Percentiles rank a stretch among this genome's conserved stretches.
phyloP scores from a whole-genome alignment of 2,329 filamentous ascomycete species.

The Trichoderma sp. region DNA sequence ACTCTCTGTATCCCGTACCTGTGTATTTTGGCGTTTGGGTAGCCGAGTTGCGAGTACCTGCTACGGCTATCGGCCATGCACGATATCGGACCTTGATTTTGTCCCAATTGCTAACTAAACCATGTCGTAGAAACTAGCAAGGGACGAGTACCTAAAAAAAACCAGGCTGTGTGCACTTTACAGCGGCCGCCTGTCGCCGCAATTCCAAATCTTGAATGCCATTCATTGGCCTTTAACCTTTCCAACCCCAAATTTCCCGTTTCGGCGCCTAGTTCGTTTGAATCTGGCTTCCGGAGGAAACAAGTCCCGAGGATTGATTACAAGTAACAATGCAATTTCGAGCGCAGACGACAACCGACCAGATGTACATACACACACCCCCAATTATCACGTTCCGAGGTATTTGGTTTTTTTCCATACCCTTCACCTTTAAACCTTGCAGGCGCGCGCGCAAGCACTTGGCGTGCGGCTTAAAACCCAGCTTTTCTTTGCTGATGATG shows the following conservation, averaged over 20 bases:
- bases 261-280: background rate
- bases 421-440: background rate
- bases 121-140: background rate
- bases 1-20: background rate
- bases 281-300: background rate
- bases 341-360: background rate
- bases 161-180: background rate
- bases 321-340: background rate
- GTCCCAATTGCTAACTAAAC: background rate
- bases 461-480: slow-evolving; percentile 5
- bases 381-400: background rate
- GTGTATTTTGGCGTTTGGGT: background rate
- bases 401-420: background rate
- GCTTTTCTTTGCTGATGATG: background rate
- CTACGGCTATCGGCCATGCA: background rate
- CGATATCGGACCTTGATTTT: background rate
- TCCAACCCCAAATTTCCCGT: background rate
- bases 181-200: background rate
- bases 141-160: background rate
- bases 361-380: background rate
- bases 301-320: background rate
- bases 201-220: background rate
- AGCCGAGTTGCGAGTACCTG: background rate
- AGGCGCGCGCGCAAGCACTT: background rate
- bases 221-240: background rate